A percentile compares a stretch with the other conserved stretches of the same genome.
Evolutionary conservation across 78 protist genomes (phyloP).

Genomic region (Emiliania huxleyi): DNA sequence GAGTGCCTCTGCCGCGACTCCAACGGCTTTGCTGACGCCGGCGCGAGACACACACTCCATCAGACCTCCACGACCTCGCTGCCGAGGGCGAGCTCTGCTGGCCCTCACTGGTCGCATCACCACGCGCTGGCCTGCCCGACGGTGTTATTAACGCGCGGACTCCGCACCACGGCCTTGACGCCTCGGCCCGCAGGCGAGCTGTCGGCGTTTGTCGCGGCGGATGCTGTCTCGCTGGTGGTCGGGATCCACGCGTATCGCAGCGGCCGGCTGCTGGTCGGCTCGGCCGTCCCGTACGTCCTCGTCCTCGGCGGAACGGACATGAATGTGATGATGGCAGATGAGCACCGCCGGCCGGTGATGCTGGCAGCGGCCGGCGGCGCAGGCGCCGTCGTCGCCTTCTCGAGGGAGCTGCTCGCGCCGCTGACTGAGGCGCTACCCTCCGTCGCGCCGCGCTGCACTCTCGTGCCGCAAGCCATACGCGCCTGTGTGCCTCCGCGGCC

Average conservation of each 20-base stretch:
- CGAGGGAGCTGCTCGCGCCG: not conserved
- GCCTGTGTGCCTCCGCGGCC: not conserved
- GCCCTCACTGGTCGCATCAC: too few species aligned
- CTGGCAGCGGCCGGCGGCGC: not conserved
- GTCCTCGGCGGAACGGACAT: slow-evolving; percentile 18
- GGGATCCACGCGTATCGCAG: not conserved
- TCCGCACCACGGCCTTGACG: not conserved
- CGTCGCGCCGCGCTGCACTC: not conserved
- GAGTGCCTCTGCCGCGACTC: too few species aligned
- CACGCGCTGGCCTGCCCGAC: too few species aligned
- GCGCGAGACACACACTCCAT: too few species aligned
- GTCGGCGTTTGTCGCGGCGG: not conserved
- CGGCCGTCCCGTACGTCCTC: not conserved
- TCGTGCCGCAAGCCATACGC: not conserved
- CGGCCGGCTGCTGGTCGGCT: slow-evolving; percentile 3
- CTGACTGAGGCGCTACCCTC: not conserved
- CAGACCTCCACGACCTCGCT: too few species aligned
- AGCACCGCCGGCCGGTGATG: not conserved
- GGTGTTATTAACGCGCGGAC: too few species aligned
- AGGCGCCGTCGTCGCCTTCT: not conserved
- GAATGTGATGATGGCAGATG: not conserved
- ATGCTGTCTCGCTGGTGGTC: not conserved
- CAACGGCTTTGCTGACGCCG: too few species aligned
- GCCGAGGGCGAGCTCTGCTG: too few species aligned
- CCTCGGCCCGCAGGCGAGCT: not conserved